phyloP scores from a whole-genome alignment of 441 rosid genomes.

The Arabidopsis hybrid region DNA sequence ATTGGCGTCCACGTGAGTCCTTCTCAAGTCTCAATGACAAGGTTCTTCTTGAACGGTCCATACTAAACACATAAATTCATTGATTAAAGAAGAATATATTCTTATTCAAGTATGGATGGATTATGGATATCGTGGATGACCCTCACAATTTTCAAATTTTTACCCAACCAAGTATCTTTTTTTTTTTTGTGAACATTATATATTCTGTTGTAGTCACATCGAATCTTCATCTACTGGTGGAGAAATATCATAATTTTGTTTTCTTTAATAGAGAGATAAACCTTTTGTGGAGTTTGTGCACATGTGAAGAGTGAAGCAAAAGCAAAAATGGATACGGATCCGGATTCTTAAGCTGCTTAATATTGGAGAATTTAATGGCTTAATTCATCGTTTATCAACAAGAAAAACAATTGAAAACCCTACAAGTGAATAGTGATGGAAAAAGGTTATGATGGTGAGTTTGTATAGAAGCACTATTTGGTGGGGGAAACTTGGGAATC shows the following conservation, averaged over 20 bases:
- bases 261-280: constrained; percentile 3
- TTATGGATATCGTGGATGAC: constrained; percentile 18
- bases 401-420: too few species aligned
- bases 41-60: constrained; percentile 38
- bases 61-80: not conserved
- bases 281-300: not conserved
- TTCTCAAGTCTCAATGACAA: constrained; percentile 38
- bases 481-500: constrained; percentile 12
- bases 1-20: constrained; percentile 46
- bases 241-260: not conserved
- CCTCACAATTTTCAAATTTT: constrained; percentile 10
- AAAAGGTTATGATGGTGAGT: constrained; percentile 20
- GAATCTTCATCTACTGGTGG: constrained; percentile 26
- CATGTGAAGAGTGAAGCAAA: constrained; percentile 2
- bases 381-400: too few species aligned
- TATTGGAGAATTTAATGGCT: too few species aligned
- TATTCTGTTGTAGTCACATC: constrained; percentile 29
- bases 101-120: constrained; percentile 12
- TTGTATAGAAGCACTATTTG: constrained; percentile 23
- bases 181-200: constrained; percentile 32
- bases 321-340: not conserved
- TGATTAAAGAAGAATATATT: constrained; percentile 3
- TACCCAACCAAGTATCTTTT: constrained; percentile 11
- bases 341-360: too few species aligned
- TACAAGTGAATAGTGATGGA: too few species aligned